phyloP scores from a whole-genome alignment of 2,329 filamentous ascomycete species.

The Bimuria novae-zelandiae region DNA sequence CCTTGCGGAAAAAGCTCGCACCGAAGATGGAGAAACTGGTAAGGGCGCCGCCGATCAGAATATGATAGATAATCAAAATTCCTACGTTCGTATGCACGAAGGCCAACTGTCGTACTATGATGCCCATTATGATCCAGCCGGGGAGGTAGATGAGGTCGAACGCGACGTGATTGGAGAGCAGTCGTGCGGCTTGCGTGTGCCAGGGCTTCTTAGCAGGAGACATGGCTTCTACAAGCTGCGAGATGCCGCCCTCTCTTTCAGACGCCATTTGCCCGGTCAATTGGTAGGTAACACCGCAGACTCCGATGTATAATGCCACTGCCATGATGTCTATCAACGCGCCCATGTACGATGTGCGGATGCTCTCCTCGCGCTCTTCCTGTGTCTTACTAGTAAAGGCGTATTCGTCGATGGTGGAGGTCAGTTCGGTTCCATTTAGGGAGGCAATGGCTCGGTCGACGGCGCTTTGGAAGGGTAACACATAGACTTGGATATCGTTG shows the following conservation, averaged over 20 bases:
- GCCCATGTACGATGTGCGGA: constrained; percentile 72
- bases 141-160: constrained; percentile 81
- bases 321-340: constrained; percentile 76
- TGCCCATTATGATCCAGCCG: constrained; percentile 77
- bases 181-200: constrained; percentile 77
- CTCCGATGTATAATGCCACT: constrained; percentile 76
- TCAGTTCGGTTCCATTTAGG: constrained; percentile 52
- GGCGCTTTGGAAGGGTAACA: constrained; percentile 77
- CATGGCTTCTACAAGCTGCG: constrained; percentile 88
- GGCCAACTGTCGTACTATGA: constrained; percentile 68
- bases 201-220: constrained; percentile 76
- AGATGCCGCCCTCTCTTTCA: constrained; percentile 86
- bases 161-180: constrained; percentile 77
- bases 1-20: constrained; percentile 81
- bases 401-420: constrained; percentile 62
- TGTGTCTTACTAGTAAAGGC: constrained; percentile 75
- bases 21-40: constrained; percentile 81
- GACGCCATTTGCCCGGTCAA: constrained; percentile 83
- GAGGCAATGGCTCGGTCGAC: constrained; percentile 74
- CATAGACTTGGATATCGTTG: constrained; percentile 78
- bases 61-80: constrained; percentile 63
- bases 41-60: constrained; percentile 76
- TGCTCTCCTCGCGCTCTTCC: constrained; percentile 66
- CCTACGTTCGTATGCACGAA: constrained; percentile 51
- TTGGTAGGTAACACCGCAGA: constrained; percentile 85